Percentiles rank a stretch among this genome's conserved stretches.
Evolutionary conservation across 257 asterid species (phyloP).

Genomic region (Fraxinus cuspidata): DNA sequence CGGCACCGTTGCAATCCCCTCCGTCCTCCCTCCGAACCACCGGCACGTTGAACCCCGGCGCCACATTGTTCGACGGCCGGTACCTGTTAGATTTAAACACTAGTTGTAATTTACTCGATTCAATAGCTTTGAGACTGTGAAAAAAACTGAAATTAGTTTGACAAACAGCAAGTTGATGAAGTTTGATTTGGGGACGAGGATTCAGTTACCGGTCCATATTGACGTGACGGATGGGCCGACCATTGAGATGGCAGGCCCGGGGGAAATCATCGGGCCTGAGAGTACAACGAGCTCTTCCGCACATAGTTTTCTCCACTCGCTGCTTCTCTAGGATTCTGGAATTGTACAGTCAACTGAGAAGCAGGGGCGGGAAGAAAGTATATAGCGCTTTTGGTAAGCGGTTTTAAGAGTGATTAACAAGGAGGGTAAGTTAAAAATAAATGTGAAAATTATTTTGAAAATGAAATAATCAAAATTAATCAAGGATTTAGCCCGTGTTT

Average conservation of each 20-base stretch:
- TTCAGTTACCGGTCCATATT: conserved; percentile 65
- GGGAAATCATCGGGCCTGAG: conserved; percentile 61
- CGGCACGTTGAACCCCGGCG: conserved; percentile 85
- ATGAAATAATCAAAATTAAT: too few species aligned
- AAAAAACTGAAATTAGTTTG: neutral
- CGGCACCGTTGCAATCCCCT: conserved; percentile 49
- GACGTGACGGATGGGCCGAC: conserved; percentile 66
- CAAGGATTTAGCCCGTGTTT: too few species aligned
- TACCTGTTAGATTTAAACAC: conserved; percentile 44
- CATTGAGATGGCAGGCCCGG: conserved; percentile 69
- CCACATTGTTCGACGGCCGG: conserved; percentile 75
- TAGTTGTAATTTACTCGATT: neutral
- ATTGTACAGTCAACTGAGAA: conserved; percentile 3
- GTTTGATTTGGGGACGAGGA: neutral
- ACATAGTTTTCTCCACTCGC: conserved; percentile 39
- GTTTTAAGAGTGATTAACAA: too few species aligned
- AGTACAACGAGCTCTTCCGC: conserved; percentile 87
- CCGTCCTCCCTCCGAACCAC: conserved; percentile 70
- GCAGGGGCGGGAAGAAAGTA: conserved; percentile 35
- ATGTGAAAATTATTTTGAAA: too few species aligned
- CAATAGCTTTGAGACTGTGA: neutral
- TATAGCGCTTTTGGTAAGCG: too few species aligned
- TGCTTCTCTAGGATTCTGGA: conserved; percentile 20
- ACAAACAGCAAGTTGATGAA: neutral
- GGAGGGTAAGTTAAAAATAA: too few species aligned